phyloP scores from a whole-genome alignment of 768 basidiomycete species.

The Lentinula sp. region DNA sequence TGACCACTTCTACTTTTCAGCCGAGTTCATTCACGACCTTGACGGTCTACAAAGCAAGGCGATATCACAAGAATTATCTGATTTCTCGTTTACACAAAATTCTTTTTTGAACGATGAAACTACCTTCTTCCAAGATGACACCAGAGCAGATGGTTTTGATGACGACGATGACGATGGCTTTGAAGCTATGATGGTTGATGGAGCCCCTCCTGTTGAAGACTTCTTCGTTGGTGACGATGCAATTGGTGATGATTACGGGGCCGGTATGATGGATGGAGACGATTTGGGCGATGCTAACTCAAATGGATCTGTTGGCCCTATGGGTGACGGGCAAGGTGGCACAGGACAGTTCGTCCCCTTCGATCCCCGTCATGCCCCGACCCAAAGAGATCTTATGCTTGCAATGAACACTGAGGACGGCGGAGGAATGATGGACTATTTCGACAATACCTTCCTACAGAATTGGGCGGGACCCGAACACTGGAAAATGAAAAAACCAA shows the following conservation, averaged over 20 bases:
- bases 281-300: slow-evolving; percentile 38
- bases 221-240: slow-evolving; percentile 65
- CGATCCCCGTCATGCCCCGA: slow-evolving; percentile 75
- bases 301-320: slow-evolving; percentile 39
- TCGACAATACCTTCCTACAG: slow-evolving; percentile 80
- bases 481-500: slow-evolving; percentile 87
- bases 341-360: slow-evolving; percentile 66
- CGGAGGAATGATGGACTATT: slow-evolving; percentile 74
- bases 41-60: slow-evolving; percentile 56
- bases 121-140: slow-evolving; percentile 53
- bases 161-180: slow-evolving; percentile 38
- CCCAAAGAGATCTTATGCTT: slow-evolving; percentile 77
- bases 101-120: slow-evolving; percentile 56
- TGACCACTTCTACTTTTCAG: slow-evolving; percentile 23
- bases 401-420: slow-evolving; percentile 68
- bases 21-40: slow-evolving; percentile 70
- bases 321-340: slow-evolving; percentile 30
- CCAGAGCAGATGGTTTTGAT: slow-evolving; percentile 29
- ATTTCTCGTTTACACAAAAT: slow-evolving; percentile 79
- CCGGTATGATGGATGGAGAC: slow-evolving; percentile 35
- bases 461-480: slow-evolving; percentile 99
- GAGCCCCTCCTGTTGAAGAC: slow-evolving; percentile 43
- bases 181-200: slow-evolving; percentile 35
- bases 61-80: slow-evolving; percentile 76
- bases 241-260: slow-evolving; percentile 39